Percentiles rank a stretch among this genome's conserved stretches.
Evolutionary conservation across 2,329 filamentous ascomycete genomes (phyloP).

Genomic region (Dothideomycetes sp.): DNA sequence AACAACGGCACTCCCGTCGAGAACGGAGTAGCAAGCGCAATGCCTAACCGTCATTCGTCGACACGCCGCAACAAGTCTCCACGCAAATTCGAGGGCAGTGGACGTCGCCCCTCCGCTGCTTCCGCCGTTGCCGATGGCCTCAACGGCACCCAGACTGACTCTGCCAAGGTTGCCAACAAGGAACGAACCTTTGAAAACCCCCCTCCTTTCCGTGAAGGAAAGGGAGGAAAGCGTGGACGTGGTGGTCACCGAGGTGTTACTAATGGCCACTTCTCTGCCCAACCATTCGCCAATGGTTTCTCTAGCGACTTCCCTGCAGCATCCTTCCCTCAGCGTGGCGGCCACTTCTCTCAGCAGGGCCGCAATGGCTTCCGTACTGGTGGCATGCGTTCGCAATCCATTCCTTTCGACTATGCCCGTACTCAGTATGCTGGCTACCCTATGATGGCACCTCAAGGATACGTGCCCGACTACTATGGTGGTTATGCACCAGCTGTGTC

Average conservation of each 20-base stretch:
- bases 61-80: conserved; percentile 17
- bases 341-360: conserved; percentile 25
- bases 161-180: conserved; percentile 3
- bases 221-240: conserved; percentile 21
- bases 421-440: conserved; percentile 22
- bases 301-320: conserved; percentile 19
- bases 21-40: background rate
- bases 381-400: conserved; percentile 51
- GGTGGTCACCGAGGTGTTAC: conserved; percentile 25
- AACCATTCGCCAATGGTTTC: conserved; percentile 19
- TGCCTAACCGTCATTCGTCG: conserved; percentile 7
- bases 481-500: conserved; percentile 50
- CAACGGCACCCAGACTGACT: background rate
- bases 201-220: conserved; percentile 6
- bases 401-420: conserved; percentile 47
- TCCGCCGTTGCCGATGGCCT: background rate
- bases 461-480: conserved; percentile 39
- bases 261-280: conserved; percentile 24
- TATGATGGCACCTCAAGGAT: conserved; percentile 12
- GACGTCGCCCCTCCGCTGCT: conserved; percentile 2
- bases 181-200: conserved; percentile 5
- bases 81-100: conserved; percentile 13
- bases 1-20: conserved; percentile 5
- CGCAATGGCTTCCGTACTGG: conserved; percentile 41
- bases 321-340: conserved; percentile 23